phyloP scores from a whole-genome alignment of 148 eudicot genomes.

The Rhododendron mucronatum region DNA sequence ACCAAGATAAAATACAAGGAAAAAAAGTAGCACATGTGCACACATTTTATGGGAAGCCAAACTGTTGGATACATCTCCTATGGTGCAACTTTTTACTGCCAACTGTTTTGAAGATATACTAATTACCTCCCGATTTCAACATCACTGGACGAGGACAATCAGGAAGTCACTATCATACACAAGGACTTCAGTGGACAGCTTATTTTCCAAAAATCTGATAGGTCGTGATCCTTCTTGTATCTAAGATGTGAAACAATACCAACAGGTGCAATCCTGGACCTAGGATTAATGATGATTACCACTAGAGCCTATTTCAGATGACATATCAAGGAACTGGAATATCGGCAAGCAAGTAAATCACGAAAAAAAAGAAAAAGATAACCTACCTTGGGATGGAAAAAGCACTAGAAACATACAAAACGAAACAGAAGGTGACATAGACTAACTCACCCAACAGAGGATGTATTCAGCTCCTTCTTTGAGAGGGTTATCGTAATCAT shows the following conservation, averaged over 20 bases:
- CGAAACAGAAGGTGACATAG: background rate
- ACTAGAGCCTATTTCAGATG: background rate
- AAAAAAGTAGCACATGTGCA: background rate
- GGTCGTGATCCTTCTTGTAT: background rate
- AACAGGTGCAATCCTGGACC: background rate
- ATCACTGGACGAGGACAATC: background rate
- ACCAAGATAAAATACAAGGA: background rate
- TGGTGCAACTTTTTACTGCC: background rate
- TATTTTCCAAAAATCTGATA: background rate
- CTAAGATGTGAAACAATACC: background rate
- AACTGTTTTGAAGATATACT: background rate
- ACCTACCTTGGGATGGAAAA: background rate
- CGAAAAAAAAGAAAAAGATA: background rate
- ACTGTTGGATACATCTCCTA: background rate
- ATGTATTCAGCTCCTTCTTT: constrained; percentile 57
- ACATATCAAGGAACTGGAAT: background rate
- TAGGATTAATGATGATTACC: no score
- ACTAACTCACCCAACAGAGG: constrained; percentile 62
- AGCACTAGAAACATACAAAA: background rate
- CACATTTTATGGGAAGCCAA: background rate
- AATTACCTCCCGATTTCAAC: background rate
- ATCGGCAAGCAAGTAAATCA: background rate
- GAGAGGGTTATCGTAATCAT: constrained; percentile 89
- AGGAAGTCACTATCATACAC: background rate
- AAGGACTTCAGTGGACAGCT: background rate